Evolutionary conservation across 495 filamentous ascomycete genomes (phyloP).

Genomic region (Penicillium riverlandense): DNA sequence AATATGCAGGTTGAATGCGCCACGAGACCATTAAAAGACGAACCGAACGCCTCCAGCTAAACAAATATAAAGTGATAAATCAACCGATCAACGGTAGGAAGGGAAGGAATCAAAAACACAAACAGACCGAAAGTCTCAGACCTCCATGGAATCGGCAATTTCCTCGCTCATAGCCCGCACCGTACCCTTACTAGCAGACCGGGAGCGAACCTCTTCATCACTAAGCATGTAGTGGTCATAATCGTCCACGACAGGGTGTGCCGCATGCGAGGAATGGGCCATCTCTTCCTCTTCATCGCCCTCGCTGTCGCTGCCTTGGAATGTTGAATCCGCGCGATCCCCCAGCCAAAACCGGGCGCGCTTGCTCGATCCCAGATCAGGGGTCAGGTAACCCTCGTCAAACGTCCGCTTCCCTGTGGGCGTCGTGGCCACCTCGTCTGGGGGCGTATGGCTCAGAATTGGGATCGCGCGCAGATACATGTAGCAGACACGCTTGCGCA

Average conservation of each 20-base stretch:
- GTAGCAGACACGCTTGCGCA: slow-evolving; percentile 89
- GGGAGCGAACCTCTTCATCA: slow-evolving; percentile 36
- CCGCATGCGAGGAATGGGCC: slow-evolving; percentile 9
- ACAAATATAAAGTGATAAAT: slow-evolving; percentile 1
- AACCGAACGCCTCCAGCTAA: slow-evolving; percentile 18
- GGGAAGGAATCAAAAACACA: not conserved
- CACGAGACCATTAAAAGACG: slow-evolving; percentile 9
- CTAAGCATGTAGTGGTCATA: slow-evolving; percentile 38
- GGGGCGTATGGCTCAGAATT: slow-evolving; percentile 63
- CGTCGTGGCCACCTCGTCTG: slow-evolving; percentile 30
- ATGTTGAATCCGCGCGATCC: slow-evolving; percentile 39
- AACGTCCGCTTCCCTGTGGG: slow-evolving; percentile 40
- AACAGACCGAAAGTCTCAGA: slow-evolving; percentile 19
- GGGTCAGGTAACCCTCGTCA: slow-evolving; percentile 42
- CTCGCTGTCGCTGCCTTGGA: slow-evolving; percentile 37
- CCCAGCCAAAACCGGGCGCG: slow-evolving; percentile 80
- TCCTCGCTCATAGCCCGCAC: slow-evolving; percentile 68
- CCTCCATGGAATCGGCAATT: slow-evolving; percentile 64
- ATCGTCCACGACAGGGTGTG: slow-evolving; percentile 23
- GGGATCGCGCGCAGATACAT: slow-evolving; percentile 82
- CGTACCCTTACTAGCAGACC: slow-evolving; percentile 36
- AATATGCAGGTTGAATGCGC: slow-evolving; percentile 24
- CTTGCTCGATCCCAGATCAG: slow-evolving; percentile 58
- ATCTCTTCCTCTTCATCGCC: slow-evolving; percentile 47
- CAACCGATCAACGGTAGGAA: slow-evolving; percentile 15